Evolutionary conservation across 192 early-diverging fungal species (phyloP), one percentile per base, ranked within the genome.

Genomic region (Entomortierella chlamydospora): DNA sequence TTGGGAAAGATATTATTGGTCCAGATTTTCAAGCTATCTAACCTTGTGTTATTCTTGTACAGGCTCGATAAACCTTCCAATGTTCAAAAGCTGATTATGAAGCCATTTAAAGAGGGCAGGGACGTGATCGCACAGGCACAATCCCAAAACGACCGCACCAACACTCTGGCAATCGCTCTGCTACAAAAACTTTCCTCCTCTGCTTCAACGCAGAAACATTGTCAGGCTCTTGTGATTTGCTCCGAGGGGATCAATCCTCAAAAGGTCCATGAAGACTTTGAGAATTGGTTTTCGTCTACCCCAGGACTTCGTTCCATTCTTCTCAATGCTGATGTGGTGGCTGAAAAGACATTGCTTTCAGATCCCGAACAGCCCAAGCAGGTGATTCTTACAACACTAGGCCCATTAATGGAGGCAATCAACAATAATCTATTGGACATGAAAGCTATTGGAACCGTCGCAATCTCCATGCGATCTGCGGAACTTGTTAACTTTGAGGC

Each of bases 71-170:
- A 58, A 22, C 68, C 68, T 0, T 79, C 76, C 22, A 79, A 79
- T 31, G 70, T 70, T 61, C 76, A 79, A 70, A 79, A 79, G 52
- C 31, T 79, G 50, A 30, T 70, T 15, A 79, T 79, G 57, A 60
- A 61, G 51, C 62, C 76, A 3, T 66, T 79, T 25, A 33, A 39
- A 29, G 30, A 65, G 17, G 76, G 76, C 57, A 70, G 55, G 43
- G 76, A 79, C 29, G 68, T 79, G 22, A 70, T 79, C 41, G 76
- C 76, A 18, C 76, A 79, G 51, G 57, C 76, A 12, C 76, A 79
- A 47, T 79, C 76, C 2, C 76, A 70, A 51, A 79, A 66, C 18
- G 76, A 79, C 52, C 76, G 76, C 20, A 79, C 76, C 54, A 79
- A 66, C 52, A 79, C 76, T 2, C 23, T 79, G 47, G 76, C 68